Percentiles rank a stretch among this genome's conserved stretches.
phyloP scores from a whole-genome alignment of 495 filamentous ascomycete genomes.

The Penicillium macrosclerotiorum region DNA sequence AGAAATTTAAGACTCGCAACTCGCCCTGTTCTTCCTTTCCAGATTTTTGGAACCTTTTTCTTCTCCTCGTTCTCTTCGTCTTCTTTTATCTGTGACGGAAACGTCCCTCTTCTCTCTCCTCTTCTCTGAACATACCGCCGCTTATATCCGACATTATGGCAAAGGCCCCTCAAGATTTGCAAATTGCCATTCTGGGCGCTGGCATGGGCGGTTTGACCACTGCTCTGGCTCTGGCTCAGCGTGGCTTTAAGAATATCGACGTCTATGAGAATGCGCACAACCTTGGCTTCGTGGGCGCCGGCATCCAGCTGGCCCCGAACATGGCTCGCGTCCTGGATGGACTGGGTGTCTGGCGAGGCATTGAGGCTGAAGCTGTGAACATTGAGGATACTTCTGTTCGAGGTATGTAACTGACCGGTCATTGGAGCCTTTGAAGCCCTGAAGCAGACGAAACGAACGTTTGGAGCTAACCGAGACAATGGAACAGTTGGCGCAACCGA shows the following conservation, averaged over 20 bases:
- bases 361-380: slow-evolving; percentile 60
- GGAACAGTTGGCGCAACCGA: slow-evolving; percentile 62
- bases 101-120: neutral
- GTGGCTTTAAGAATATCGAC: slow-evolving; percentile 68
- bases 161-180: slow-evolving; percentile 36
- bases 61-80: neutral
- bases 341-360: slow-evolving; percentile 66
- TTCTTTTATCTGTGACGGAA: neutral
- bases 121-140: neutral
- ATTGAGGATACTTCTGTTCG: slow-evolving; percentile 53
- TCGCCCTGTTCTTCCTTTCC: neutral
- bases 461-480: neutral
- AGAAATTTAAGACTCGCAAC: slow-evolving; percentile 10
- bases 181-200: slow-evolving; percentile 45
- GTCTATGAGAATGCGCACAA: slow-evolving; percentile 72
- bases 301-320: slow-evolving; percentile 80
- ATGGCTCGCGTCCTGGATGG: slow-evolving; percentile 72
- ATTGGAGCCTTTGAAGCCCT: too few relatives aligned
- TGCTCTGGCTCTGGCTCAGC: slow-evolving; percentile 69
- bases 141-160: slow-evolving; percentile 25
- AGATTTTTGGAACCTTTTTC: neutral
- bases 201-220: slow-evolving; percentile 76
- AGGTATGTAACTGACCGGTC: slow-evolving; percentile 27
- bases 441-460: too few relatives aligned
- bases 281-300: slow-evolving; percentile 78